phyloP scores from a whole-genome alignment of 768 basidiomycete species.

The Suillus plorans region DNA sequence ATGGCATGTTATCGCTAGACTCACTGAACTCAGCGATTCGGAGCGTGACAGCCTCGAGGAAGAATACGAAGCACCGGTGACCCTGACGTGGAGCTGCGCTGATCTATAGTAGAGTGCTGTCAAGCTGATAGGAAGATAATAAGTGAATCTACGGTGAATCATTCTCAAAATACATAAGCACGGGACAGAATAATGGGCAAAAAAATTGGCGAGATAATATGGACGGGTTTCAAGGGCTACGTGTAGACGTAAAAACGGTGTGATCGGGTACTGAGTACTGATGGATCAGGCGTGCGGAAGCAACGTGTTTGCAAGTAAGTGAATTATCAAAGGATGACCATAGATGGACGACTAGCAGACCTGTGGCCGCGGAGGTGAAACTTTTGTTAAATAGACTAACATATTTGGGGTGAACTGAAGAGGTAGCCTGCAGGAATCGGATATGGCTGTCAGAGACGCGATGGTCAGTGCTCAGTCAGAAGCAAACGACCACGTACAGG shows the following conservation, averaged over 20 bases:
- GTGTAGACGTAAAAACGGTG: constrained; percentile 28
- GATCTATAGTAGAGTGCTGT: background rate
- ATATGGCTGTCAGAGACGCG: background rate
- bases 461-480: background rate
- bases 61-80: constrained; percentile 25
- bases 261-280: constrained; percentile 32
- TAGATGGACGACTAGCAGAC: background rate
- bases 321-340: constrained; percentile 21
- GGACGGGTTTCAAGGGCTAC: constrained; percentile 20
- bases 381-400: constrained; percentile 4
- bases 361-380: constrained; percentile 3
- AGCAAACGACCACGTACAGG: background rate
- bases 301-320: constrained; percentile 36
- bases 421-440: background rate
- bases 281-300: constrained; percentile 29
- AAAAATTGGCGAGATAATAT: constrained; percentile 21
- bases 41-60: constrained; percentile 38
- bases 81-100: constrained; percentile 20
- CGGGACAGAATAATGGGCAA: constrained; percentile 33
- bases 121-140: constrained; percentile 4
- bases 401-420: background rate
- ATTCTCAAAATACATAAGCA: constrained; percentile 37
- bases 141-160: constrained; percentile 25
- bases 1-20: constrained; percentile 31
- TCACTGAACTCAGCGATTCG: constrained; percentile 32